Conservation (phyloP, 2,329 filamentous ascomycete species). For the Sphaerulina vaccinii region DNA sequence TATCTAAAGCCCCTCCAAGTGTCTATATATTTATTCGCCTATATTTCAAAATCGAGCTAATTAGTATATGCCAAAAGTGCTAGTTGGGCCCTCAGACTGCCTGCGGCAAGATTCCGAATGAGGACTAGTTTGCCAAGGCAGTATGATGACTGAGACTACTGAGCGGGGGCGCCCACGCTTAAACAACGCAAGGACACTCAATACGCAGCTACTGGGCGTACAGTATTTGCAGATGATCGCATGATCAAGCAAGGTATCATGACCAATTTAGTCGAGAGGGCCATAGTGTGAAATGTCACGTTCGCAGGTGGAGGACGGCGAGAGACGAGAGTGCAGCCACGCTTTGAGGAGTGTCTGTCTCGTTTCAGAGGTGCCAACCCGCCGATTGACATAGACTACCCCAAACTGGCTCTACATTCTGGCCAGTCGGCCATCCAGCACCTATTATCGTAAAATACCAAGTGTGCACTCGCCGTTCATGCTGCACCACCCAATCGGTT, state of each 20-base stretch:
- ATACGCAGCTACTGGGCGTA: too few relatives aligned
- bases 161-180: too few relatives aligned
- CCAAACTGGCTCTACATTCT: neutral
- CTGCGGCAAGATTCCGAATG: too few relatives aligned
- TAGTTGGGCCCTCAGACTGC: too few relatives aligned
- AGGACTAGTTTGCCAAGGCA: too few relatives aligned
- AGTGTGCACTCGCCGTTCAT: slow-evolving; percentile 1
- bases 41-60: too few relatives aligned
- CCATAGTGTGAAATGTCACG: neutral
- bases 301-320: neutral
- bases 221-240: too few relatives aligned
- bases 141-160: too few relatives aligned
- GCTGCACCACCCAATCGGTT: neutral
- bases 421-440: slow-evolving; percentile 1
- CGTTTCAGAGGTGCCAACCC: slow-evolving; percentile 1
- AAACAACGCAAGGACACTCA: too few relatives aligned
- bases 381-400: neutral
- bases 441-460: neutral
- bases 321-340: neutral
- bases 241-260: neutral
- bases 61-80: too few relatives aligned
- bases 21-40: too few relatives aligned
- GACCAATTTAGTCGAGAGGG: neutral
- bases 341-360: neutral
- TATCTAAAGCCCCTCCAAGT: too few relatives aligned